phyloP scores from a whole-genome alignment of 2,329 filamentous ascomycete genomes.

The Chaetomium strumarium region DNA sequence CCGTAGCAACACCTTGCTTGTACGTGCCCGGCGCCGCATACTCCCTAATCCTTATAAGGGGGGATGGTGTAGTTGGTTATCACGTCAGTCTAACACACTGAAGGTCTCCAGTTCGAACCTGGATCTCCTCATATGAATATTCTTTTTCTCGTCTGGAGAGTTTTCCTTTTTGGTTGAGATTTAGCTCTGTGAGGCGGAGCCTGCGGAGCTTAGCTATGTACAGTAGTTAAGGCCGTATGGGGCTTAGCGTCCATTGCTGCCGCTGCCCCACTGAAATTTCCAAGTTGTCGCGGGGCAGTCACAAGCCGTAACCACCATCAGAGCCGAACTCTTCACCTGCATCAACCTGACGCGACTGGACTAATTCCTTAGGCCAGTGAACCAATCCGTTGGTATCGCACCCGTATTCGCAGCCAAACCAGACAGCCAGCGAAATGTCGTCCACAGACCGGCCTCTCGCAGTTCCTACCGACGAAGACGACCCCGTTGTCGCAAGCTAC shows the following conservation, averaged over 20 bases:
- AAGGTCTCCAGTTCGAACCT: conserved; percentile 29
- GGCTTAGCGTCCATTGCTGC: no score
- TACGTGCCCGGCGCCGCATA: no score
- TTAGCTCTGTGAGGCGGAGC: background rate
- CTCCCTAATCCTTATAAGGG: no score
- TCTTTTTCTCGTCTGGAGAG: background rate
- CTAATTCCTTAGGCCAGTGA: no score
- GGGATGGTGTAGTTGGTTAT: no score
- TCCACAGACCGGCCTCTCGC: background rate
- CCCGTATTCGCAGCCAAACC: no score
- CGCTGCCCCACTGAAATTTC: conserved; percentile 20
- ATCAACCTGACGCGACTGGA: no score
- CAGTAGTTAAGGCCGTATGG: no score
- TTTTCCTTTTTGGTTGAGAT: background rate
- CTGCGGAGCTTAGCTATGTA: background rate
- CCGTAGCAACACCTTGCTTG: no score
- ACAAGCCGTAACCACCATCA: background rate
- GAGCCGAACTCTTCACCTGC: no score
- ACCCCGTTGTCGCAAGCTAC: conserved; percentile 71
- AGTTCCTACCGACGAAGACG: conserved; percentile 39
- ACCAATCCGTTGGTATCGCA: no score
- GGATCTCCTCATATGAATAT: conserved; percentile 18
- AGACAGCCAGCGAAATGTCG: background rate
- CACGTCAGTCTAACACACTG: conserved; percentile 42
- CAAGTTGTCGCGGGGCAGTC: conserved; percentile 15